These are phyloP conservation scores for Kazachstania viticola DNA, from an alignment of 805 yeast species.

Conservation along the genomic window DNA sequence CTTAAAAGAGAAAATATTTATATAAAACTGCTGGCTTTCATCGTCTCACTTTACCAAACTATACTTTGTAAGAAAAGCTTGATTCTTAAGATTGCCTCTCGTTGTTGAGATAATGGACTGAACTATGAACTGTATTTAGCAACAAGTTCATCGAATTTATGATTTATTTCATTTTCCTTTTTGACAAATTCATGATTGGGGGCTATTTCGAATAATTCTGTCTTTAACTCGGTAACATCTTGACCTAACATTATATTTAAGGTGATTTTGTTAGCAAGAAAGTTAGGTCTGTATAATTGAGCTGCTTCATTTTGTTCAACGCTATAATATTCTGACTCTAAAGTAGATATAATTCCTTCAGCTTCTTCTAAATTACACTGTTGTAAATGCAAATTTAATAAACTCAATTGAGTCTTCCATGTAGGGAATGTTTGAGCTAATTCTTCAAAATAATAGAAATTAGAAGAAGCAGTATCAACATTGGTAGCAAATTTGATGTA, in stretches of 20 bases:
- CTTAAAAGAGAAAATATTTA: too few species aligned
- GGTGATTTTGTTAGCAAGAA: conserved; percentile 55
- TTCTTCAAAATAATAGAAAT: conserved; percentile 71
- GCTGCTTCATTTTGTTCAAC: conserved; percentile 24
- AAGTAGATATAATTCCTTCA: conserved; percentile 42
- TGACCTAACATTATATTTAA: conserved; percentile 44
- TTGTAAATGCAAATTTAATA: conserved; percentile 67
- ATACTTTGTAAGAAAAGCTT: too few species aligned
- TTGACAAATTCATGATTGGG: conserved; percentile 46
- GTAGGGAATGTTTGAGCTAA: conserved; percentile 42
- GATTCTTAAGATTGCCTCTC: too few species aligned
- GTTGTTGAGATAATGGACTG: too few species aligned
- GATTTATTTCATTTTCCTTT: conserved; percentile 51
- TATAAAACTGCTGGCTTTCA: too few species aligned
- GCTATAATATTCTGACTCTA: conserved; percentile 32
- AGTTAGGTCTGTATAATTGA: conserved; percentile 31
- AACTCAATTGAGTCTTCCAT: conserved; percentile 44
- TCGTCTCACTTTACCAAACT: too few species aligned
- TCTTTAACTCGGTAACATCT: conserved; percentile 31
- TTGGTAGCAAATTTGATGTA: conserved; percentile 42
- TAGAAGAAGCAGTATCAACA: conserved; percentile 29
- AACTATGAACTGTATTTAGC: conserved; percentile 35
- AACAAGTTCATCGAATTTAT: conserved; percentile 58
- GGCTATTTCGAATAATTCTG: conserved; percentile 34
- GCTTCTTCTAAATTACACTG: conserved; percentile 78